These are phyloP conservation scores for Avicennia marina DNA, from an alignment of 257 asterid species.

Conservation along the genomic window DNA sequence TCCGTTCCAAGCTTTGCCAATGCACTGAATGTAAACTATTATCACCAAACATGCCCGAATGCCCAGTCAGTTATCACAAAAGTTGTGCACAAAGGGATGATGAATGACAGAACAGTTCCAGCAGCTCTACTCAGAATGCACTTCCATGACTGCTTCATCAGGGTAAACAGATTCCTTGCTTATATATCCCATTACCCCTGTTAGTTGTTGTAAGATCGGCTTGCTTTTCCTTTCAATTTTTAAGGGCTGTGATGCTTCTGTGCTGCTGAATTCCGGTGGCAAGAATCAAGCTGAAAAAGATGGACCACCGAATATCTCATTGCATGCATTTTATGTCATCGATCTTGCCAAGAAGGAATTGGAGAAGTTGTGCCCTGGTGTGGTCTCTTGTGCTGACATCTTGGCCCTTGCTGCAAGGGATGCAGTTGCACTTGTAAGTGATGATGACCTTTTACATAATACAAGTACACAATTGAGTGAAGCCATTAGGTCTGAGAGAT, in stretches of 20 bases:
- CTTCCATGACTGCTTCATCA: slow-evolving; percentile 83
- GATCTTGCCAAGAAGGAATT: slow-evolving; percentile 59
- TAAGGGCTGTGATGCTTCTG: slow-evolving; percentile 89
- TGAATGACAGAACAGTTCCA: slow-evolving; percentile 67
- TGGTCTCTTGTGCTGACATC: slow-evolving; percentile 85
- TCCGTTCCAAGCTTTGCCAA: slow-evolving; percentile 21
- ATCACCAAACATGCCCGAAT: slow-evolving; percentile 64
- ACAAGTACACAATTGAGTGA: too few relatives aligned
- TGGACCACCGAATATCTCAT: slow-evolving; percentile 72
- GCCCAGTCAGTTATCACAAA: slow-evolving; percentile 38
- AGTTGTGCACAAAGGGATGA: slow-evolving; percentile 52
- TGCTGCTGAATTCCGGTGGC: slow-evolving; percentile 52
- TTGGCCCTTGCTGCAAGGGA: slow-evolving; percentile 82
- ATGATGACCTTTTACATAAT: too few relatives aligned
- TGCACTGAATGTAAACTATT: slow-evolving; percentile 50
- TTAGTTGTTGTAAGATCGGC: too few relatives aligned
- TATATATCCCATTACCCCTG: too few relatives aligned
- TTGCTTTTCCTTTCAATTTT: too few relatives aligned
- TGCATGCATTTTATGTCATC: slow-evolving; percentile 80
- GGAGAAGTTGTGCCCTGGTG: slow-evolving; percentile 68
- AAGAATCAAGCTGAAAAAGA: slow-evolving; percentile 61
- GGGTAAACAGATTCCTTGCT: too few relatives aligned
- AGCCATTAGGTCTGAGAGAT: too few relatives aligned
- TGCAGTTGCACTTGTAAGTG: slow-evolving; percentile 70
- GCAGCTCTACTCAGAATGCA: slow-evolving; percentile 90